These are phyloP conservation scores for Gyromitra esculenta DNA, from an alignment of 2,329 filamentous ascomycete genomes.

Conservation along the genomic window DNA sequence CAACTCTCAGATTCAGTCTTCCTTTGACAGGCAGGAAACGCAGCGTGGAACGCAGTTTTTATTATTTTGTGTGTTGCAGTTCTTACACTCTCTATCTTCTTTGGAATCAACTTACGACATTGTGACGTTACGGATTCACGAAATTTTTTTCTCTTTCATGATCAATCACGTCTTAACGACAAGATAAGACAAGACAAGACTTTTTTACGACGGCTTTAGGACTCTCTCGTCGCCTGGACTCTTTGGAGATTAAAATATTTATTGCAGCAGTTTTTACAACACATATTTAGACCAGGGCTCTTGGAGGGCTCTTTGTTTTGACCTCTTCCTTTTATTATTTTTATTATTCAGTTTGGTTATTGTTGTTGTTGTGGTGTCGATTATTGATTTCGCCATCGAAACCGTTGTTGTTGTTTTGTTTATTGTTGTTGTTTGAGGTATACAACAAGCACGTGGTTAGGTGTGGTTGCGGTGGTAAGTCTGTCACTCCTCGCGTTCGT, in stretches of 20 bases:
- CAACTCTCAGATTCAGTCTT: slow-evolving; percentile 32
- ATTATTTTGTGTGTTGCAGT: slow-evolving; percentile 42
- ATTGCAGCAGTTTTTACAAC: slow-evolving; percentile 20
- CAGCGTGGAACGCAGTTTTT: slow-evolving; percentile 51
- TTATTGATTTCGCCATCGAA: background rate
- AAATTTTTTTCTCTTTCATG: slow-evolving; percentile 45
- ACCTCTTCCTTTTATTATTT: slow-evolving; percentile 2
- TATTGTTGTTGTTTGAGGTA: slow-evolving; percentile 22
- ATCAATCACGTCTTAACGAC: slow-evolving; percentile 32
- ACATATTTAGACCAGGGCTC: slow-evolving; percentile 23
- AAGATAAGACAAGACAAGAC: slow-evolving; percentile 14
- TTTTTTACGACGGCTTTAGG: slow-evolving; percentile 44
- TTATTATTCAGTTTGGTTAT: slow-evolving; percentile 2
- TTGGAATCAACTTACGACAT: slow-evolving; percentile 29
- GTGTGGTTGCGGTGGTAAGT: slow-evolving; percentile 48
- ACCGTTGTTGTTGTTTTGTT: slow-evolving; percentile 38
- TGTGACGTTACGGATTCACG: slow-evolving; percentile 35
- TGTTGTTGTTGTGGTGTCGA: background rate
- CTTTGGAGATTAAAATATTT: slow-evolving; percentile 40
- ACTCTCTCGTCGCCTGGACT: slow-evolving; percentile 35
- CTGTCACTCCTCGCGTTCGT: slow-evolving; percentile 37
- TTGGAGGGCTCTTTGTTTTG: slow-evolving; percentile 14
- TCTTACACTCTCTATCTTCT: slow-evolving; percentile 33
- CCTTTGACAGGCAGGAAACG: slow-evolving; percentile 48
- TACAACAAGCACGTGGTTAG: slow-evolving; percentile 38